phyloP scores from a whole-genome alignment of 2,329 filamentous ascomycete genomes.

The Geosmithia flava region DNA sequence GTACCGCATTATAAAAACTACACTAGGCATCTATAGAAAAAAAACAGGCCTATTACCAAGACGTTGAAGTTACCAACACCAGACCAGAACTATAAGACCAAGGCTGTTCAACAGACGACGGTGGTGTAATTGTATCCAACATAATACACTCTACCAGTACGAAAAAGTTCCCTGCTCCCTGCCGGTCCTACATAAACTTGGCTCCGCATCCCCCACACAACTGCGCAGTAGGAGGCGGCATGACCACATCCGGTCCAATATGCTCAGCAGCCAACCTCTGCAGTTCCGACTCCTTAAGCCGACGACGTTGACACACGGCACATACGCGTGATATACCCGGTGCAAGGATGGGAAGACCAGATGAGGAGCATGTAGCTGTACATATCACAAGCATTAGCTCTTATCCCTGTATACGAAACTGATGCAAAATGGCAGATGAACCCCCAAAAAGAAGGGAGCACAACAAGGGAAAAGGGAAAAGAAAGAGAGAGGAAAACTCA shows the following conservation, averaged over 20 bases:
- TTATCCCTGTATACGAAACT: background rate
- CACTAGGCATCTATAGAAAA: too few relatives aligned
- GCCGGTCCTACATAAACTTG: slow-evolving; percentile 28
- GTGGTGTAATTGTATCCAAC: too few relatives aligned
- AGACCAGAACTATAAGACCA: too few relatives aligned
- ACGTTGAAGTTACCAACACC: too few relatives aligned
- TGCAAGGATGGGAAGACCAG: slow-evolving; percentile 39
- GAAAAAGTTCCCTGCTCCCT: too few relatives aligned
- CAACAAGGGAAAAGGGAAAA: background rate
- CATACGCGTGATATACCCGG: slow-evolving; percentile 42
- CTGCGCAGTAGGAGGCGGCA: slow-evolving; percentile 18
- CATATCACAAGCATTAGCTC: background rate
- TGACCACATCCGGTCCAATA: slow-evolving; percentile 11
- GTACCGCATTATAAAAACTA: too few relatives aligned
- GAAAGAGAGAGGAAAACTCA: slow-evolving; percentile 9
- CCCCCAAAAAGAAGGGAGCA: too few relatives aligned
- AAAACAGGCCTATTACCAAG: too few relatives aligned
- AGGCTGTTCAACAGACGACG: too few relatives aligned
- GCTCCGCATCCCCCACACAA: slow-evolving; percentile 27
- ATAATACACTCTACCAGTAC: too few relatives aligned
- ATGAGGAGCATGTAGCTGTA: slow-evolving; percentile 38
- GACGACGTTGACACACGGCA: slow-evolving; percentile 39
- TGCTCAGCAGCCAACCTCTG: slow-evolving; percentile 16
- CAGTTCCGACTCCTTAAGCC: slow-evolving; percentile 31
- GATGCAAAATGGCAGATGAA: too few relatives aligned